Evolutionary conservation across 192 early-diverging fungal species (phyloP), one percentile per base, ranked within the genome.

Genomic region (Backusella liffmaniae): DNA sequence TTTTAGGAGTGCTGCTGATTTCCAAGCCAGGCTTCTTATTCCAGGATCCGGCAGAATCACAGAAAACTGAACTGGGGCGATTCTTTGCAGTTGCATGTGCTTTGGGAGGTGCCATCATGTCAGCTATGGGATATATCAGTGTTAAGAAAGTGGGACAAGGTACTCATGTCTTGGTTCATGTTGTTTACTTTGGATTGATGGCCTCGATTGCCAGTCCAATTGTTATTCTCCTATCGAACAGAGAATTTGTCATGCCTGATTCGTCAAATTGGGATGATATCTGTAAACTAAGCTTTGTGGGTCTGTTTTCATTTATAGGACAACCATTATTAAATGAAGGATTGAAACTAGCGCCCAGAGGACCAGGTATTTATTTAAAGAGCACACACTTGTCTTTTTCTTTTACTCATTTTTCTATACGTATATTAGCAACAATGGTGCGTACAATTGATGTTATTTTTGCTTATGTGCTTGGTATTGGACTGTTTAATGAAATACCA

Each of bases 391-490:
- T 35, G 8, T 1, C 0, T 4, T 62, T 12, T 29, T 29, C 7
- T 29, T 29, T 29, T 62, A 10, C 26, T 34, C 5, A 35, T 67
- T 21, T 16, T 35, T 67, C 35, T 36, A 67, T 32, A 1, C 5
- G 0, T 67, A 32, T 67, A 16, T 67, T 16, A 67, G 66, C 6
- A 16, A 81, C 91, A 23, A 62, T 96, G 82, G 90, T 94, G 88
- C 87, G 94, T 49, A 93, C 90, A 81, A 83, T 91, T 66, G 93
- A 96, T 73, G 88, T 96, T 51, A 89, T 93, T 1, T 93, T 94
- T 85, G 91, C 93, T 10, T 94, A 92, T 84, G 41, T 91, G 15
- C 88, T 94, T 80, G 92, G 92, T 32, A 84, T 92, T 34, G 72
- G 83, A 1, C 66, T 96, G 69, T 91, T 94, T 76, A 84, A 85